A percentile compares a stretch with the other conserved stretches of the same genome.
Evolutionary conservation across 768 basidiomycete species (phyloP).

Genomic region (Mycena capillaripes): DNA sequence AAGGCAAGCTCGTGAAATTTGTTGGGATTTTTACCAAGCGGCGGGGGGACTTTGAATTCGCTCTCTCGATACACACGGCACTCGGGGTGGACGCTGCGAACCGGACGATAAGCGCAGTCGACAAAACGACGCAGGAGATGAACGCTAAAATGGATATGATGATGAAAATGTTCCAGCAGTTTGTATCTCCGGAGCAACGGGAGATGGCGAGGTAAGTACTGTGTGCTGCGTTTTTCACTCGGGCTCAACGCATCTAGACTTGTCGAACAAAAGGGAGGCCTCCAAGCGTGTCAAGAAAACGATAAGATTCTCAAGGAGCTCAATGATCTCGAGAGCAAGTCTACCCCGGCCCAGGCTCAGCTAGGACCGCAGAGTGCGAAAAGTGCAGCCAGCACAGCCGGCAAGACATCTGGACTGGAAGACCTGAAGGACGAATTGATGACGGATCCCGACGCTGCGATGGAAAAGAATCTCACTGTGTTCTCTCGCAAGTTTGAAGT

Average conservation of each 20-base stretch:
- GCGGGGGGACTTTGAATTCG: slow-evolving; percentile 47
- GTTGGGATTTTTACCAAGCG: slow-evolving; percentile 43
- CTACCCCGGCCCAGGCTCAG: background rate
- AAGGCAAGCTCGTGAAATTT: slow-evolving; percentile 41
- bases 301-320: slow-evolving; percentile 37
- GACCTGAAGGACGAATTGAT: slow-evolving; percentile 41
- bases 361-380: slow-evolving; percentile 33
- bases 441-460: slow-evolving; percentile 43
- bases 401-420: slow-evolving; percentile 28
- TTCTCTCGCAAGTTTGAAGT: slow-evolving; percentile 53
- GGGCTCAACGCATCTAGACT: background rate
- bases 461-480: slow-evolving; percentile 45
- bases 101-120: slow-evolving; percentile 32
- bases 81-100: slow-evolving; percentile 42
- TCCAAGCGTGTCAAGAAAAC: slow-evolving; percentile 36
- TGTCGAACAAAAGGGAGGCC: slow-evolving; percentile 40
- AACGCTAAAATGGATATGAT: slow-evolving; percentile 41
- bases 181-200: slow-evolving; percentile 40
- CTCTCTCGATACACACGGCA: slow-evolving; percentile 47
- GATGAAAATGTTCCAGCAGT: slow-evolving; percentile 42
- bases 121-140: slow-evolving; percentile 35
- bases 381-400: slow-evolving; percentile 24
- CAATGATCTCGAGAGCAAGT: slow-evolving; percentile 31
- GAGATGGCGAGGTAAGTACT: slow-evolving; percentile 41
- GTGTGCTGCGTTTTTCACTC: background rate